Percentiles rank a stretch among this genome's conserved stretches.
Evolutionary conservation across 116 monocot species (phyloP).

Genomic region (Thalassia testudinum): DNA sequence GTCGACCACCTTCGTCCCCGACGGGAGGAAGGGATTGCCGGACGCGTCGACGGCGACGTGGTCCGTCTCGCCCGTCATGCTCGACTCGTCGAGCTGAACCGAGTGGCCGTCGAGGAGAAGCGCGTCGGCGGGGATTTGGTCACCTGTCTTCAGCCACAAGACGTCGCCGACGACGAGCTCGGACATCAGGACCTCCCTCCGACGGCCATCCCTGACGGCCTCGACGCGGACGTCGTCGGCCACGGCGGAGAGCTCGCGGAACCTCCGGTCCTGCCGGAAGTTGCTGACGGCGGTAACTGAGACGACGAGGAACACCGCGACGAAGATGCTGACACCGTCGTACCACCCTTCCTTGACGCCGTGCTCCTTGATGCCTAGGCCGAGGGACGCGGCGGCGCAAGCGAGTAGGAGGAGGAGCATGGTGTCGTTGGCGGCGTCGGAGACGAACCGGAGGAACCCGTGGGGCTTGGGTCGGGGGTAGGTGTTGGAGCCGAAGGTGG

Average conservation of each 20-base stretch:
- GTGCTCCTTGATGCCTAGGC: conserved; percentile 43
- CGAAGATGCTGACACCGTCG: conserved; percentile 45
- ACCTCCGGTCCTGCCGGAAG: conserved; percentile 25
- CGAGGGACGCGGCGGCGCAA: conserved; percentile 35
- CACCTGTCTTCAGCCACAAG: conserved; percentile 29
- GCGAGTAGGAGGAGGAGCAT: conserved; percentile 25
- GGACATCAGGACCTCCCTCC: conserved; percentile 20
- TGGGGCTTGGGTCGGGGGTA: conserved; percentile 17
- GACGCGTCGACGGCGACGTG: conserved; percentile 11
- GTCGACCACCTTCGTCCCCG: conserved; percentile 35
- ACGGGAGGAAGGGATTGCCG: conserved; percentile 20
- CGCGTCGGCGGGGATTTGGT: conserved; percentile 52
- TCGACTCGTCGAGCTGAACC: conserved; percentile 43
- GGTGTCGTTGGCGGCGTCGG: conserved; percentile 25
- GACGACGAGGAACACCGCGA: conserved; percentile 37
- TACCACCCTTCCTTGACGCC: conserved; percentile 48
- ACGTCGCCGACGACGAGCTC: conserved; percentile 53
- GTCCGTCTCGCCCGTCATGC: conserved; percentile 51
- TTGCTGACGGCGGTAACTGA: conserved; percentile 37
- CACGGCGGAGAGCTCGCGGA: conserved; percentile 22
- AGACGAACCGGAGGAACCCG: conserved; percentile 19
- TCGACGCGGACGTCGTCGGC: conserved; percentile 11
- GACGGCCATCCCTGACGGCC: conserved; percentile 17
- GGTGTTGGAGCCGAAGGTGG: conserved; percentile 32
- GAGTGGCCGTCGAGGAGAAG: conserved; percentile 35